These are phyloP conservation scores for Cercospora zeina DNA, from an alignment of 2,329 filamentous ascomycete genomes.

Conservation along the genomic window DNA sequence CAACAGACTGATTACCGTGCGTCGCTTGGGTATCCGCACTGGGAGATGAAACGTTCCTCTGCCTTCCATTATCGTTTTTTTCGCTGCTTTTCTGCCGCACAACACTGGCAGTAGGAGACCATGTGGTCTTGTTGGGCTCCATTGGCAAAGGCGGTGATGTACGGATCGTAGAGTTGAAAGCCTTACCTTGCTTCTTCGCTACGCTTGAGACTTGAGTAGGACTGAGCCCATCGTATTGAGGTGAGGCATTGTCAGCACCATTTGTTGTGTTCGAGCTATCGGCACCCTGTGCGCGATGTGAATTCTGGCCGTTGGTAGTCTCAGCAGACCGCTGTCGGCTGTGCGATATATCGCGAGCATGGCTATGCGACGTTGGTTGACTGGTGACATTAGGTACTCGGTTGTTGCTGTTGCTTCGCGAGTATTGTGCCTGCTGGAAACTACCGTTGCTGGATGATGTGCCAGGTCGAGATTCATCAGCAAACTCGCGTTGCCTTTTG, in stretches of 20 bases:
- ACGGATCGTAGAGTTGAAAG: not conserved
- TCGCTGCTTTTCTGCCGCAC: not conserved
- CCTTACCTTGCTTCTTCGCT: slow-evolving; percentile 12
- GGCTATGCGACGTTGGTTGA: not conserved
- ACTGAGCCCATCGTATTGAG: slow-evolving; percentile 4
- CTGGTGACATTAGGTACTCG: not conserved
- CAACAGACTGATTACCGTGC: not conserved
- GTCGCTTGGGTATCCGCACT: not conserved
- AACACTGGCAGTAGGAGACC: slow-evolving; percentile 11
- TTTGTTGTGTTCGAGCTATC: not conserved
- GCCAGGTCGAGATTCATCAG: slow-evolving; percentile 1
- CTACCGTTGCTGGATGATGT: slow-evolving; percentile 16
- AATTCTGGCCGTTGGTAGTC: not conserved
- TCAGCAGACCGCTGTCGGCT: not conserved
- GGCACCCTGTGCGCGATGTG: not conserved
- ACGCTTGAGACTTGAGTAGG: slow-evolving; percentile 7
- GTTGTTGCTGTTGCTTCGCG: not conserved
- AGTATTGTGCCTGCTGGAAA: not conserved
- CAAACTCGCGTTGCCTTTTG: not conserved
- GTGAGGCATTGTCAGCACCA: not conserved
- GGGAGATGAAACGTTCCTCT: not conserved
- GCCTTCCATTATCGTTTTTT: not conserved
- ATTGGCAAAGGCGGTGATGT: slow-evolving; percentile 10
- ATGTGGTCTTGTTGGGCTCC: slow-evolving; percentile 16
- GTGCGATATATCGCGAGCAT: not conserved